Percentiles rank a stretch among this genome's conserved stretches.
Conservation (phyloP, 2,329 filamentous ascomycete species). For the Hymenoscyphus repandus region DNA sequence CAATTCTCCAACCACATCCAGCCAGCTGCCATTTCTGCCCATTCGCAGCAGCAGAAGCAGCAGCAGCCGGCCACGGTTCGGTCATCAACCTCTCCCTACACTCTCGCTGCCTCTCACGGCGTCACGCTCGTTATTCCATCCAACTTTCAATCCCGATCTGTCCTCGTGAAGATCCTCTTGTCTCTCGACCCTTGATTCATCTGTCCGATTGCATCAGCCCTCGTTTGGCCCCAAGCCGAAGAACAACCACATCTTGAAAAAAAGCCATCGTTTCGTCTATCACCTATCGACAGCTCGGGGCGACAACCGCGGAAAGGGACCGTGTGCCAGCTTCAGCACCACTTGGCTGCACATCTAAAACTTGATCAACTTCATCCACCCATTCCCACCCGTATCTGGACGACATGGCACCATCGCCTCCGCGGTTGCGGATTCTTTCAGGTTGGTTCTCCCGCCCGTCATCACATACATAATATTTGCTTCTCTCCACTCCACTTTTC, state of each 20-base stretch:
- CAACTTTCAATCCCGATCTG: slow-evolving; percentile 1
- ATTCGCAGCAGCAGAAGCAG: no score
- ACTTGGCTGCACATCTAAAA: slow-evolving; percentile 21
- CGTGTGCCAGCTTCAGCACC: slow-evolving; percentile 13
- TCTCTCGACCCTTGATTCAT: not conserved
- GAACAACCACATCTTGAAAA: slow-evolving; percentile 11
- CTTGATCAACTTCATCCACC: slow-evolving; percentile 12
- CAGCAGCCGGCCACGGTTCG: not conserved
- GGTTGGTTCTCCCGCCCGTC: slow-evolving; percentile 26
- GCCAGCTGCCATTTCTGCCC: not conserved
- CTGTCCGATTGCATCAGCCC: slow-evolving; percentile 9
- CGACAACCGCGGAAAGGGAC: slow-evolving; percentile 15
- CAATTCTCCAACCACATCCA: not conserved
- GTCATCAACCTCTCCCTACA: not conserved
- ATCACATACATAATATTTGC: slow-evolving; percentile 13
- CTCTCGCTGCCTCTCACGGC: slow-evolving; percentile 22
- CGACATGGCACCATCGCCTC: slow-evolving; percentile 32
- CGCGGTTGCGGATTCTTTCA: slow-evolving; percentile 33
- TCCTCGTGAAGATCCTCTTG: not conserved
- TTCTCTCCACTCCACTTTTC: slow-evolving; percentile 19
- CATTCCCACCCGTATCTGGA: slow-evolving; percentile 14
- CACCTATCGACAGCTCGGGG: slow-evolving; percentile 19
- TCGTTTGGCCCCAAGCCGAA: slow-evolving; percentile 17
- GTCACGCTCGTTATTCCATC: slow-evolving; percentile 27
- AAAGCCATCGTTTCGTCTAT: slow-evolving; percentile 6